These are phyloP conservation scores for Pelargonium cotyledonis DNA, from an alignment of 441 rosid genomes.

Conservation along the genomic window DNA sequence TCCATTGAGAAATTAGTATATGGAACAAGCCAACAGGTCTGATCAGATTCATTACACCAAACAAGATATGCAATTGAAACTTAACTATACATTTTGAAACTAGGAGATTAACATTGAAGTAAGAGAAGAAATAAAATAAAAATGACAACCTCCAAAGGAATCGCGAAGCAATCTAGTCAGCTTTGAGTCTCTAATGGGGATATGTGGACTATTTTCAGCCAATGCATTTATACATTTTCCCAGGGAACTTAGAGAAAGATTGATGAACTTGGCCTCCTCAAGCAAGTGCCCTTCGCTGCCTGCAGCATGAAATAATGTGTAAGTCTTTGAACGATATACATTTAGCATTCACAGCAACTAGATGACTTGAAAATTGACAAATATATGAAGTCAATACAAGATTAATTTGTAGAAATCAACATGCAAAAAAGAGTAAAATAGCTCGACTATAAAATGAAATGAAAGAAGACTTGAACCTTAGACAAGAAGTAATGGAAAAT, in stretches of 20 bases:
- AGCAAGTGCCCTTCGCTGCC: conserved; percentile 97
- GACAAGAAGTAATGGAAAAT: conserved; percentile 1
- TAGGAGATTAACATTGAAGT: background rate
- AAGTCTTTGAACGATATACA: background rate
- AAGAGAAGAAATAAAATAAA: conserved; percentile 19
- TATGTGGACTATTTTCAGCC: conserved; percentile 89
- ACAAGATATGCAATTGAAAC: background rate
- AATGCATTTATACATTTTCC: conserved; percentile 99
- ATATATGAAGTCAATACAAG: conserved; percentile 11
- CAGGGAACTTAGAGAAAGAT: conserved; percentile 91
- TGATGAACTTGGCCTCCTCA: conserved; percentile 98
- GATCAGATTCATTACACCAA: background rate
- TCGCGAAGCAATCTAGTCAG: conserved; percentile 96
- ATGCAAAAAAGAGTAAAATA: too few species aligned
- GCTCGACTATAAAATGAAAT: too few species aligned
- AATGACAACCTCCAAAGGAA: conserved; percentile 84
- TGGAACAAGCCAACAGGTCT: too few species aligned
- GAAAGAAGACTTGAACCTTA: background rate
- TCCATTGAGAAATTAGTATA: too few species aligned
- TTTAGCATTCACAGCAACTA: background rate
- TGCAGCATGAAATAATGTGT: conserved; percentile 21
- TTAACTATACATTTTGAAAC: background rate
- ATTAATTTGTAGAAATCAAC: background rate
- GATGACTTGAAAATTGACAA: conserved; percentile 6
- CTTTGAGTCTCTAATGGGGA: conserved; percentile 98